Base-by-base conservation (phyloP, 2,329 filamentous ascomycete species). In the Aspergillus viridinutans region DNA sequence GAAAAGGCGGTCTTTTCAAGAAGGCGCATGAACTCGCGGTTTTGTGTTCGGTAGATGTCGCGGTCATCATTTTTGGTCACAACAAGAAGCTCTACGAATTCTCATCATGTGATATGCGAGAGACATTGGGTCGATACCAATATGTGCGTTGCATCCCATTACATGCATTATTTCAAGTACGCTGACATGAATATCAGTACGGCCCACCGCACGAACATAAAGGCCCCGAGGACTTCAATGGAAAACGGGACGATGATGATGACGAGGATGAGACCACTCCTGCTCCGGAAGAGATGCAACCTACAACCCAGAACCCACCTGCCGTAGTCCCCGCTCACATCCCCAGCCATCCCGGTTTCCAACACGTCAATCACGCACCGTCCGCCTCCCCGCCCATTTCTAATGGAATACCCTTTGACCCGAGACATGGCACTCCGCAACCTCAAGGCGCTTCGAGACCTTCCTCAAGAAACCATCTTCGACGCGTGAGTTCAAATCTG, bases 71-170 rank as follows among this genome's bases (percentile, higher is more conserved):
- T 69, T 97, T 97, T 72, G 93, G 93, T 62, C 92, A 90, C 78
- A 99, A 99, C 77, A 99, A 97, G 83, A 97, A 97, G 79, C 83
- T 99, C 26, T 97, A 97, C 76, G 92, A 99, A 76, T 99, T 96
- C 75, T 97, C 92, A 12, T 97, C 93, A 20, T 82, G 86, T 66
- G 91, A 97, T 74, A 96, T 99, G 84, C 88, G 88, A 73, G 91
- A 97, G 63, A 90, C 95, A 51, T 86, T 99, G 64, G 84, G 85
- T 52, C 85, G 91, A 72, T 95, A 96, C 72, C 88, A 92, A 85
- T 96, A 92, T 76, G 93, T 97, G 80, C 69, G 91, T 85, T 52
- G 54, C 20, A 21, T 53, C 17, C 51, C 47, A 57, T 25, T 52
- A 57, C 35, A 25, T 56, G 26, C 21, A 38, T 45, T 45, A 42